Percentiles rank a stretch among this genome's conserved stretches.
Conservation (phyloP, 2,329 filamentous ascomycete genomes). For the Teratosphaeria viscida region DNA sequence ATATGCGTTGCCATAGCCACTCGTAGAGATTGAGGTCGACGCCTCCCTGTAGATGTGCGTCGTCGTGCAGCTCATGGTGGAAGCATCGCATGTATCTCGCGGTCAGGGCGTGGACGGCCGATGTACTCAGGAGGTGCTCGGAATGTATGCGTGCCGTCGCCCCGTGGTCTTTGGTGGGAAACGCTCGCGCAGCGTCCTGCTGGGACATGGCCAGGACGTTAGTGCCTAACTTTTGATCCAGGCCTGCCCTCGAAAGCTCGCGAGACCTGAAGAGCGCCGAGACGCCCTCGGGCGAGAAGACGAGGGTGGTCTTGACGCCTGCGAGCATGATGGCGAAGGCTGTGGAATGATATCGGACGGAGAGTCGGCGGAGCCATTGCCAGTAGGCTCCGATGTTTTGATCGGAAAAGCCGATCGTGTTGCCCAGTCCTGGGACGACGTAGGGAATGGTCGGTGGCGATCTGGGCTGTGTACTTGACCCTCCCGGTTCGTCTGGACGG, state of each 20-base stretch:
- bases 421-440: constrained; percentile 12
- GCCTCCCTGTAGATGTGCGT: constrained; percentile 6
- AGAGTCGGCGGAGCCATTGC: constrained; percentile 2
- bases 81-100: constrained; percentile 9
- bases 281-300: constrained; percentile 12
- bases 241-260: constrained; percentile 6
- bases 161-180: constrained; percentile 6
- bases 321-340: constrained; percentile 12
- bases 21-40: constrained; percentile 10
- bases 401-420: constrained; percentile 10
- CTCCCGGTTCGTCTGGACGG: not conserved
- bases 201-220: constrained; percentile 11
- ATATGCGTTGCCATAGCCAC: constrained; percentile 11
- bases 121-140: constrained; percentile 5
- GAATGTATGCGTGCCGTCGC: constrained; percentile 9
- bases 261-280: constrained; percentile 9
- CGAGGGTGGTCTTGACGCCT: constrained; percentile 9
- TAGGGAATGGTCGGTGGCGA: constrained; percentile 11
- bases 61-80: not conserved
- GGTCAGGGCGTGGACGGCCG: constrained; percentile 8
- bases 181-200: constrained; percentile 8
- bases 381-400: constrained; percentile 14
- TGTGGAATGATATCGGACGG: constrained; percentile 1
- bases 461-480: not conserved
- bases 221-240: constrained; percentile 10